A percentile compares a stretch with the other conserved stretches of the same genome.
These are phyloP conservation scores for Populus davidiana DNA, from an alignment of 345 rosid species.

Conservation along the genomic window DNA sequence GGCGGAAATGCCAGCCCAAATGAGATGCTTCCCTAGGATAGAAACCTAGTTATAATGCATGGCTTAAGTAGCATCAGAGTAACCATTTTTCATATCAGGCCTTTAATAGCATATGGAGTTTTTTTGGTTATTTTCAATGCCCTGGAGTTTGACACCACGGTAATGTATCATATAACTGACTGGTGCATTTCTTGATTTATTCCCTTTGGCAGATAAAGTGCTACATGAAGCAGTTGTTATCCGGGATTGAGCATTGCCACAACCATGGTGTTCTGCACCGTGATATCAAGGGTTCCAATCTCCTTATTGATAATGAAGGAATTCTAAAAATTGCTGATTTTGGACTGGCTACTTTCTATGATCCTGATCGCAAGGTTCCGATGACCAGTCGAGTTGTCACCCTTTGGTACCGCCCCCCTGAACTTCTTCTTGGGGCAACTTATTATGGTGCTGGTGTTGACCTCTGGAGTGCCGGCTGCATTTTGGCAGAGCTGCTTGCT, in stretches of 20 bases:
- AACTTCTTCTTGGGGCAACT: conserved; percentile 90
- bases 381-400: conserved; percentile 93
- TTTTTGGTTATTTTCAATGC: not conserved
- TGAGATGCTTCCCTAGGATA: not conserved
- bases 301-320: conserved; percentile 77
- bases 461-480: conserved; percentile 97
- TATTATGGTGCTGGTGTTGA: conserved; percentile 70
- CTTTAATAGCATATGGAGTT: not conserved
- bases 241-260: conserved; percentile 93
- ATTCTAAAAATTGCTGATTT: conserved; percentile 84
- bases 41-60: too few relatives aligned
- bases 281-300: conserved; percentile 85
- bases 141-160: not conserved
- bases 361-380: conserved; percentile 54
- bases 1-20: not conserved
- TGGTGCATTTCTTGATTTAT: conserved; percentile 1
- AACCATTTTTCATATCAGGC: not conserved
- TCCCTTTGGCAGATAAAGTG: conserved; percentile 60
- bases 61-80: too few relatives aligned
- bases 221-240: conserved; percentile 74
- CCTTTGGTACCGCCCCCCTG: conserved; percentile 95
- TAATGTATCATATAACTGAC: conserved; percentile 5
- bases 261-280: conserved; percentile 74
- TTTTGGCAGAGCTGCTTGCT: conserved; percentile 80
- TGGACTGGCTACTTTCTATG: conserved; percentile 78